Conservation (phyloP, 805 yeast genomes). For the Cyberlindnera lachancei region DNA sequence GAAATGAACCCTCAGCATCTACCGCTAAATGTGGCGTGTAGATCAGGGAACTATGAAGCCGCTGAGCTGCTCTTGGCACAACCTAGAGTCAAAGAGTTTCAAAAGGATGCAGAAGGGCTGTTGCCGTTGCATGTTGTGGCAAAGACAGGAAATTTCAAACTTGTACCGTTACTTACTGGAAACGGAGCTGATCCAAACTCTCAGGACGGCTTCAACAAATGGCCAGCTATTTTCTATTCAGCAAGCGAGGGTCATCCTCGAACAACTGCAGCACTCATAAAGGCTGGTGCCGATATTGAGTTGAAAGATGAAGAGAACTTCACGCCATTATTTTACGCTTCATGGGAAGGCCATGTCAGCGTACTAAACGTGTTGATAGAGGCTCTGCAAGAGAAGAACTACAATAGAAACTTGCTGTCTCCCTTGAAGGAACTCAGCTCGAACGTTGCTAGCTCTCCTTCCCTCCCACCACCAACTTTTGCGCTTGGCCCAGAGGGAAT, state of each 20-base stretch:
- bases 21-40: constrained; percentile 83
- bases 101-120: constrained; percentile 78
- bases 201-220: constrained; percentile 76
- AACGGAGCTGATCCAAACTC: constrained; percentile 73
- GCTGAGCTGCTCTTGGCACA: constrained; percentile 38
- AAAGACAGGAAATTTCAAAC: constrained; percentile 65
- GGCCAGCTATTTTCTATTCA: constrained; percentile 93
- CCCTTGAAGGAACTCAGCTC: constrained; percentile 16
- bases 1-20: constrained; percentile 56
- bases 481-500: constrained; percentile 22
- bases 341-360: constrained; percentile 89
- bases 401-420: constrained; percentile 14
- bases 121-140: constrained; percentile 86
- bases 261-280: constrained; percentile 64
- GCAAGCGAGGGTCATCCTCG: constrained; percentile 74
- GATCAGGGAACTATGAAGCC: constrained; percentile 67
- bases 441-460: constrained; percentile 6
- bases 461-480: constrained; percentile 16
- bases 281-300: constrained; percentile 62
- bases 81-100: constrained; percentile 31
- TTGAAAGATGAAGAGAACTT: constrained; percentile 73
- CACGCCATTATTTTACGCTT: constrained; percentile 80
- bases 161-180: constrained; percentile 61
- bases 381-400: constrained; percentile 14
- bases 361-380: constrained; percentile 64